Conservation (phyloP, 2,329 filamentous ascomycete species). For the Penicillium oxalicum region DNA sequence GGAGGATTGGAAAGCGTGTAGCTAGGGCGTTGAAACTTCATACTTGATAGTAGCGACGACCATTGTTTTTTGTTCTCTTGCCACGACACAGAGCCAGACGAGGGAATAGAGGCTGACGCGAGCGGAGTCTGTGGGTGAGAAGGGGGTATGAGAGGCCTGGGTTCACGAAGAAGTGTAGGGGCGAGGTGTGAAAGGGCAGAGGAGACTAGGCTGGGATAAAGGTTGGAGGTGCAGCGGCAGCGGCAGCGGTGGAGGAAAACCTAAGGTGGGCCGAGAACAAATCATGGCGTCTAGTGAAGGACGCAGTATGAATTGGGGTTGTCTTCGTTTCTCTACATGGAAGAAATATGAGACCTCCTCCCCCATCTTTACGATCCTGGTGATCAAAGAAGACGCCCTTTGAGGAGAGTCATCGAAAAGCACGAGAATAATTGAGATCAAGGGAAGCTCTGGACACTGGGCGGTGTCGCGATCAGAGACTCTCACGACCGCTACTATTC, state of each 20-base stretch:
- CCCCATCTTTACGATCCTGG: no score
- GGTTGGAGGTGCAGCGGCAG: conserved; percentile 4
- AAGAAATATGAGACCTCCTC: no score
- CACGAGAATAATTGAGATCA: no score
- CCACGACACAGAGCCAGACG: conserved; percentile 4
- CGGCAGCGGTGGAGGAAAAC: conserved; percentile 4
- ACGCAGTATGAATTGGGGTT: no score
- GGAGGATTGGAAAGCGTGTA: conserved; percentile 21
- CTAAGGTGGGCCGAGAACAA: conserved; percentile 7
- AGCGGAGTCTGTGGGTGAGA: not conserved
- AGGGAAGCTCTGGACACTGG: no score
- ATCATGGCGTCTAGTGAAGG: no score
- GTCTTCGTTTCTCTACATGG: no score
- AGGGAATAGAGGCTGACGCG: not conserved
- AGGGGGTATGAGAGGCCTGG: conserved; percentile 5
- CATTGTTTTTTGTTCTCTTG: conserved; percentile 43
- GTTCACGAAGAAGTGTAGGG: conserved; percentile 5
- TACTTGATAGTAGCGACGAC: conserved; percentile 62
- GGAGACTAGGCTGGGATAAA: not conserved
- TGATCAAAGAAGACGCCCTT: no score
- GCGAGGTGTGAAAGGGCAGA: not conserved
- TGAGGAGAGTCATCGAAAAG: no score
- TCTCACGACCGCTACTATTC: no score
- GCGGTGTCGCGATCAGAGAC: no score
- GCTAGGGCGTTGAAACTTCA: not conserved